Base-by-base conservation (phyloP, 371 early-diverging fungal genomes). In the Mortierella sp. region DNA sequence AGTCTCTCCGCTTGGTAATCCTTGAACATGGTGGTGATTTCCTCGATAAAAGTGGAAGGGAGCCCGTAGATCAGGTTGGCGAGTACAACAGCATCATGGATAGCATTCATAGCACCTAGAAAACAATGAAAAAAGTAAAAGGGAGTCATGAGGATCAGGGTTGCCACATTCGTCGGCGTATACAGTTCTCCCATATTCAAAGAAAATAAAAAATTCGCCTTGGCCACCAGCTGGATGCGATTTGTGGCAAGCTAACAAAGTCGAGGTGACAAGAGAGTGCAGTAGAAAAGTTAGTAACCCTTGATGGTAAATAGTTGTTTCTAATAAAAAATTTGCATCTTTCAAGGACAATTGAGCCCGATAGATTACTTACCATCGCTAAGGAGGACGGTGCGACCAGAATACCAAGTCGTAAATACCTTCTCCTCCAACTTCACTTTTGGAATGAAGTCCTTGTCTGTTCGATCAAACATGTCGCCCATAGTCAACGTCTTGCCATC, bases 231-330 rank as follows among this genome's bases (percentile, higher is more conserved):
- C 26, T 4, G 55, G 55, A 53, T 53, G 26, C 3, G 29, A 29
- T 31, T 70, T 70, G 37, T 70, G 70, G 44, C 70, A 70, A 14
- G 70, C 70, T 39, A 63, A n/a, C n/a, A n/a, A n/a, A n/a, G n/a
- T n/a, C n/a, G n/a, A n/a, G n/a, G n/a, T n/a, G n/a, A n/a, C n/a
- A n/a, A n/a, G n/a, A n/a, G n/a, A n/a, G n/a, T n/a, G n/a, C n/a
- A n/a, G n/a, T n/a, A n/a, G n/a, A n/a, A n/a, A n/a, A n/a, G n/a
- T n/a, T n/a, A n/a, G n/a, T n/a, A n/a, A n/a, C n/a, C n/a, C n/a
- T n/a, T n/a, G n/a, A n/a, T n/a, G n/a, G n/a, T n/a, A n/a, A n/a
- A n/a, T n/a, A n/a, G n/a, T n/a, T n/a, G n/a, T n/a, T n/a, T n/a
- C n/a, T n/a, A n/a, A n/a, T n/a, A n/a, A n/a, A n/a, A n/a, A n/a